Base-by-base conservation (phyloP, 2,329 filamentous ascomycete genomes). In the Cercospora sp. region DNA sequence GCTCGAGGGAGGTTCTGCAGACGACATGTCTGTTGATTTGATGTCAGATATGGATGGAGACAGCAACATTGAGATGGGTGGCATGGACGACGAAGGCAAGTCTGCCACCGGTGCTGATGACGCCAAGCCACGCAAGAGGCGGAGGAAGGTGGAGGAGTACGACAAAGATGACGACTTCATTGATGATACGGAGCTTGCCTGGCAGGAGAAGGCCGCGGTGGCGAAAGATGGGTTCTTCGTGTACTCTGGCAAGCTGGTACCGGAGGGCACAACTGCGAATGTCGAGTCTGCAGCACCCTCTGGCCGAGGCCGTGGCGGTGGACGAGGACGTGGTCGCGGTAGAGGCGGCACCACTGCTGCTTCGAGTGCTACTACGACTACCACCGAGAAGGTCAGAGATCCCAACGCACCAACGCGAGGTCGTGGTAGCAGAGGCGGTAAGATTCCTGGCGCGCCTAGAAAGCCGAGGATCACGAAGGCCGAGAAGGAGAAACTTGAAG, bases 211-310 rank as follows among this genome's bases (percentile, higher is more conserved):
- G 78, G 94, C 94, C 6, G 93, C 94, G 4, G 94, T 95, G 58
- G 94, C 92, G 73, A 92, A 94, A 74, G 95, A 98, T 78, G 95
- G 95, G 1, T 99, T 98, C 83, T 99, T 98, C 78, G 95, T 99
- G 1, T 99, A 97, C 80, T 96, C 92, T 69, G 95, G 95, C 3
- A 94, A 94, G 8, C 83, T 99, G 58, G 87, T 98, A 23, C 91
- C 91, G 5, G 93, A 97, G 80, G 91, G 90, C 23, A 91, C 97
- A 81, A 94, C 70, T 26, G 74, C 75, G n/a, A 72, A 75, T 23
- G 71, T 78, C 45, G 76, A 78, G 59, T 73, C 73, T 2, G 75
- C 69, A 3, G 67, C 72, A 16, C 64, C 70, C 13, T 65, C 71
- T n/a, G 69, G 71, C 12, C 65, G 75, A 16, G 72, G 74, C 5